Base-by-base conservation (phyloP, 2,329 filamentous ascomycete genomes). In the Cladophialophora chaetospira region DNA sequence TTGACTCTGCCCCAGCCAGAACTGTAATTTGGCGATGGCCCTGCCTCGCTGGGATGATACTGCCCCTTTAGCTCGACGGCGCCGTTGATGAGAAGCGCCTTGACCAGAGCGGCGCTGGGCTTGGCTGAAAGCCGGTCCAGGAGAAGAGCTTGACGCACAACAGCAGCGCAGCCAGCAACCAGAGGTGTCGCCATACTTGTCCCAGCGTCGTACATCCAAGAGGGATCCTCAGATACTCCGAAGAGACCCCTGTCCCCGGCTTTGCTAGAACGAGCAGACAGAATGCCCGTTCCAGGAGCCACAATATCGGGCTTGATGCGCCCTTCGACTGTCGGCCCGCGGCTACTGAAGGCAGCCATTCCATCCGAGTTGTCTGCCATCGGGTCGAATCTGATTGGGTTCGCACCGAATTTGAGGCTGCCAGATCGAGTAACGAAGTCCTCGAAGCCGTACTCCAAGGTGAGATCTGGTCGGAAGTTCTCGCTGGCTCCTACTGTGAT, bases 61-160 rank as follows among this genome's bases (percentile, higher is more conserved):
- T n/a, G n/a, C n/a, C n/a, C n/a, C n/a, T n/a, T n/a, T 13, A 45
- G 45, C n/a, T 63, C 42, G 11, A 63, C 53, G 1, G 66, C 64
- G 26, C 66, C 66, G 48, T 68, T 65, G 43, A 68, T 63, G 21
- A 68, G 63, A 25, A 68, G 57, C 23, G 66, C 66, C 55, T 68
- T 68, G 43, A 68, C 53, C 28, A 68, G 53, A 0, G 66, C 59
- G n/a, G 61, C 65, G 15, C 38, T 65, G n/a, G 65, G 64, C n/a
- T 26, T 51, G n/a, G 21, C n/a, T n/a, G 28, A 36, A 2, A 21
- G 21, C n/a, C n/a, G n/a, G 9, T 21, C 5, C 1, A 5, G n/a
- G 17, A 56, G 26, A 2, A 67, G 53, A 1, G 55, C 43, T 52
- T 68, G 54, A 25, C 66, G 62, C 9, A 68, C 25, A 9, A 63